A percentile compares a stretch with the other conserved stretches of the same genome.
Evolutionary conservation across 1,284 basidiomycete genomes (phyloP).

Genomic region (Microbotryum saponariae): DNA sequence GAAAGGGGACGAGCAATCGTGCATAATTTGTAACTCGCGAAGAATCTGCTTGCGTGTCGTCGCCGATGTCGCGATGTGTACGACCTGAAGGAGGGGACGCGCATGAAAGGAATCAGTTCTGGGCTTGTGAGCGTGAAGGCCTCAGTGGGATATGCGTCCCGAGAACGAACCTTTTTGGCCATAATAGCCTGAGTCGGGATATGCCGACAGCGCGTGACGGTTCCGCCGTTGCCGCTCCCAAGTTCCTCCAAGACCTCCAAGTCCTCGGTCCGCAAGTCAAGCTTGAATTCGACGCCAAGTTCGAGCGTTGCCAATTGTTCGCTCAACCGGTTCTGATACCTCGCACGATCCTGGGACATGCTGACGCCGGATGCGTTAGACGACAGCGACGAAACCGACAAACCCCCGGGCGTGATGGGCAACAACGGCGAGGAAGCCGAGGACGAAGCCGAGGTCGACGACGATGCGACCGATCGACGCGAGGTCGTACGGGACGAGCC

Average conservation of each 20-base stretch:
- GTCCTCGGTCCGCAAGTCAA: constrained; percentile 44
- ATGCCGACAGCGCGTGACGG: constrained; percentile 91
- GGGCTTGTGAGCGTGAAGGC: too few relatives aligned
- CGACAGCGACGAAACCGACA: constrained; percentile 5
- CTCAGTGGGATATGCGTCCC: neutral
- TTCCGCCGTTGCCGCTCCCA: constrained; percentile 95
- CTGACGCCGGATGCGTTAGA: neutral
- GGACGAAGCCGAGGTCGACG: neutral
- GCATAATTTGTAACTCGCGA: constrained; percentile 96
- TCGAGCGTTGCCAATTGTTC: constrained; percentile 39
- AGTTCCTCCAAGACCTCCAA: constrained; percentile 69
- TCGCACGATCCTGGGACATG: neutral
- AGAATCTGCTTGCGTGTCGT: constrained; percentile 96
- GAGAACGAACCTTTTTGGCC: constrained; percentile 73
- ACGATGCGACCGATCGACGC: neutral
- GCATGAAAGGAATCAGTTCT: neutral
- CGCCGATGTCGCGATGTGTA: constrained; percentile 94
- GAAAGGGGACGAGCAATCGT: constrained; percentile 85
- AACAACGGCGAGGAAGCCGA: constrained; percentile 10
- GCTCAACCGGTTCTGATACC: constrained; percentile 19
- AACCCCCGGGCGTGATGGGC: constrained; percentile 16
- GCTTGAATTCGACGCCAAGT: constrained; percentile 43
- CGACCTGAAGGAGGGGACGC: constrained; percentile 55
- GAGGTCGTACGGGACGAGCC: constrained; percentile 8
- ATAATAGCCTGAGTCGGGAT: constrained; percentile 79